phyloP scores from a whole-genome alignment of 352 stramenopile species.

The Pythium rhizo-oryzae region DNA sequence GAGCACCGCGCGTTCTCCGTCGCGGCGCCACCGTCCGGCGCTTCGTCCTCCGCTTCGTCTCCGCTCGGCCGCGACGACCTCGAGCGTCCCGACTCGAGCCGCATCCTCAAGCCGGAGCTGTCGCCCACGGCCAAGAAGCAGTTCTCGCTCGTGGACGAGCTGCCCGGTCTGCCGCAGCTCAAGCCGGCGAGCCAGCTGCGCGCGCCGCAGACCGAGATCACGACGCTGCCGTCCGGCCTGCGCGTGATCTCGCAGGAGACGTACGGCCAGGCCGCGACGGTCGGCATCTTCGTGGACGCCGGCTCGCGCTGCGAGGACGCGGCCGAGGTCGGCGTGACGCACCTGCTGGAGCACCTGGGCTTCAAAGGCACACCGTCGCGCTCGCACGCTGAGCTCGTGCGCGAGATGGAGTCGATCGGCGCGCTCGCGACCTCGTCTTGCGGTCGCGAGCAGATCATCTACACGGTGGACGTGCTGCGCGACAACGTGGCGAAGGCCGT shows the following conservation, averaged over 20 bases:
- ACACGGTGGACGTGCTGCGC: slow-evolving; percentile 96
- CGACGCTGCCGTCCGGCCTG: slow-evolving; percentile 93
- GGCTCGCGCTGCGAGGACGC: slow-evolving; percentile 87
- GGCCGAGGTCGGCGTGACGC: slow-evolving; percentile 86
- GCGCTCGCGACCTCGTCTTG: slow-evolving; percentile 91
- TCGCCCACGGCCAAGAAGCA: slow-evolving; percentile 44
- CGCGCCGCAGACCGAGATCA: slow-evolving; percentile 91
- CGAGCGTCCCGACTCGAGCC: slow-evolving; percentile 37
- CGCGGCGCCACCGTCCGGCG: slow-evolving; percentile 13
- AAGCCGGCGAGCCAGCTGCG: slow-evolving; percentile 84
- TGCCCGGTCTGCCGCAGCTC: slow-evolving; percentile 72
- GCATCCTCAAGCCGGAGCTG: slow-evolving; percentile 61
- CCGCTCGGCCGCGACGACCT: background rate
- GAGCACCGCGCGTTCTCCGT: slow-evolving; percentile 47
- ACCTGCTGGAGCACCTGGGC: slow-evolving; percentile 95
- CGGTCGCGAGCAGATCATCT: slow-evolving; percentile 96
- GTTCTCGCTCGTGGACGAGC: slow-evolving; percentile 59
- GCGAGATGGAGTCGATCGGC: slow-evolving; percentile 93
- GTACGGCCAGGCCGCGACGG: slow-evolving; percentile 94
- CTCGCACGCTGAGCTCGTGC: slow-evolving; percentile 84
- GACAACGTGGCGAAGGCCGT: slow-evolving; percentile 93
- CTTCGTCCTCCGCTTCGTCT: no score
- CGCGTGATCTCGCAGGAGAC: slow-evolving; percentile 97
- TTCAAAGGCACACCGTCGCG: slow-evolving; percentile 94
- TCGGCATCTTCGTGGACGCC: slow-evolving; percentile 94